Percentiles rank a stretch among this genome's conserved stretches.
phyloP scores from a whole-genome alignment of 2,329 filamentous ascomycete species.

The Fusarium ambrosium region DNA sequence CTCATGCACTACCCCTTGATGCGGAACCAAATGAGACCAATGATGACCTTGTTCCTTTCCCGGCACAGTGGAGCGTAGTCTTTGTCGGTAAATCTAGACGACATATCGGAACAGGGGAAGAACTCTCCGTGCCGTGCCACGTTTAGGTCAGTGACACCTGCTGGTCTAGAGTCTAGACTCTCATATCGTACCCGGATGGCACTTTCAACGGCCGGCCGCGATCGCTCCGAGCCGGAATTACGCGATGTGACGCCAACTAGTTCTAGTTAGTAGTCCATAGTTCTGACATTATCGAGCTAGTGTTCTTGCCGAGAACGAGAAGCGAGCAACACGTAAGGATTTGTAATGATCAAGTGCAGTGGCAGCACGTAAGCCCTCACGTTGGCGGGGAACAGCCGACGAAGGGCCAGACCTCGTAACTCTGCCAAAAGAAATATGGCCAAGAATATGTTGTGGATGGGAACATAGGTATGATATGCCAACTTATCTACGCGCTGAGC shows the following conservation, averaged over 20 bases:
- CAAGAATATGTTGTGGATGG: conserved; percentile 54
- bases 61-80: conserved; percentile 50
- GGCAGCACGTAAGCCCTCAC: conserved; percentile 46
- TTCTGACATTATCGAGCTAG: fast-evolving
- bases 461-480: background rate
- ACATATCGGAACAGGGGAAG: background rate
- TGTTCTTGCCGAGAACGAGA: background rate
- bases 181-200: conserved; percentile 67
- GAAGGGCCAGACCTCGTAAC: conserved; percentile 62
- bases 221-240: conserved; percentile 71
- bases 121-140: conserved; percentile 4
- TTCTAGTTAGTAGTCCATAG: background rate
- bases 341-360: conserved; percentile 50
- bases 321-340: conserved; percentile 48
- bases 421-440: conserved; percentile 52
- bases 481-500: background rate
- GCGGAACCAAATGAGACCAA: conserved; percentile 56
- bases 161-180: conserved; percentile 53
- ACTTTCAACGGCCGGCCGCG: conserved; percentile 71
- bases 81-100: conserved; percentile 56
- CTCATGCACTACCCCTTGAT: conserved; percentile 65
- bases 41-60: conserved; percentile 64
- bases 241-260: conserved; percentile 69
- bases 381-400: conserved; percentile 39
- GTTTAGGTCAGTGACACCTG: conserved; percentile 50